These are phyloP conservation scores for Mortierella sp. DNA, from an alignment of 371 early-diverging fungal genomes.

Conservation along the genomic window DNA sequence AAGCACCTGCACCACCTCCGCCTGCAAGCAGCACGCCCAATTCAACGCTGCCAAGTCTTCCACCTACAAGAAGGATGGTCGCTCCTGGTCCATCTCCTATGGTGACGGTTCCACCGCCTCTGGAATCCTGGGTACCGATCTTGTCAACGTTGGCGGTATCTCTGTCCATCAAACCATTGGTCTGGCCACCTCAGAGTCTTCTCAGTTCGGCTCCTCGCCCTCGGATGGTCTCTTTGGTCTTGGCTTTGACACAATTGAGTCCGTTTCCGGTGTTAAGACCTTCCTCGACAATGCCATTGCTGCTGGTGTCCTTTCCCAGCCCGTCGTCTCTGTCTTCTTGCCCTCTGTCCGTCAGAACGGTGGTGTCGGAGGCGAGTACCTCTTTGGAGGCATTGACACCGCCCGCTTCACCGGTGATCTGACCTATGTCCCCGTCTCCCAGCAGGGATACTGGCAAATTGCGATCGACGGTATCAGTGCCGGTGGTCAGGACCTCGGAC, in stretches of 20 bases:
- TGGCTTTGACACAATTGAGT: slow-evolving; percentile 54
- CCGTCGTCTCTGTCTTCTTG: slow-evolving; percentile 58
- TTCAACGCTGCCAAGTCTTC: slow-evolving; percentile 55
- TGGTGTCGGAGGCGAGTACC: slow-evolving; percentile 61
- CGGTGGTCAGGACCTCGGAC: slow-evolving; percentile 21
- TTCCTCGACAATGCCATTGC: slow-evolving; percentile 60
- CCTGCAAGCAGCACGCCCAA: slow-evolving; percentile 41
- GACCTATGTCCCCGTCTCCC: slow-evolving; percentile 71
- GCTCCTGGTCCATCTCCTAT: slow-evolving; percentile 58
- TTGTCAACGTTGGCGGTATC: slow-evolving; percentile 57
- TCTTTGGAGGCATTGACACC: slow-evolving; percentile 69
- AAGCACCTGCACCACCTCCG: slow-evolving; percentile 18
- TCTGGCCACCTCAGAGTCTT: slow-evolving; percentile 54
- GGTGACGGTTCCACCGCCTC: slow-evolving; percentile 60
- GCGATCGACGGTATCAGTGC: slow-evolving; percentile 19
- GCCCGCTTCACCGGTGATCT: slow-evolving; percentile 65
- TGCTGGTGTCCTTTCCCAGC: slow-evolving; percentile 47
- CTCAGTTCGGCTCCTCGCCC: slow-evolving; percentile 39
- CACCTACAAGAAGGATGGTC: slow-evolving; percentile 56
- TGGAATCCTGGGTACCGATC: slow-evolving; percentile 57
- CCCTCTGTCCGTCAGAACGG: slow-evolving; percentile 31
- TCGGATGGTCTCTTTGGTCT: slow-evolving; percentile 61
- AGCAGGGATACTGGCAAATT: slow-evolving; percentile 65
- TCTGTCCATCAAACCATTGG: slow-evolving; percentile 57
- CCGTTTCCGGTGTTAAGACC: slow-evolving; percentile 56